phyloP scores from a whole-genome alignment of 1,284 basidiomycete genomes.

The Coriolopsis trogii region DNA sequence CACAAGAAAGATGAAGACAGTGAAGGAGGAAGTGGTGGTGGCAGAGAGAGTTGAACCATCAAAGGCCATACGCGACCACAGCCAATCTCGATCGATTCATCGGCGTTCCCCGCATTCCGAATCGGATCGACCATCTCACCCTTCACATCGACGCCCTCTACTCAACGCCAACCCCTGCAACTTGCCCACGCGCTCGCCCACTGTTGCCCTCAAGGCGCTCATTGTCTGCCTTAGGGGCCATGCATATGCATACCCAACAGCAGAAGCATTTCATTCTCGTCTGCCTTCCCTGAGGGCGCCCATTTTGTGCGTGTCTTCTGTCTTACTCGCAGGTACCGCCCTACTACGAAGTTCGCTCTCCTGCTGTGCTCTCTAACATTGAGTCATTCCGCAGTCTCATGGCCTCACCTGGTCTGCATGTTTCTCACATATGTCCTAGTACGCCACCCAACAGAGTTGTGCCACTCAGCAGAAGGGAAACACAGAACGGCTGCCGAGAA shows the following conservation, averaged over 20 bases:
- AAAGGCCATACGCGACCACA: constrained; percentile 21
- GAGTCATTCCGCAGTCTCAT: neutral
- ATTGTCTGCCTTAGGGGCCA: neutral
- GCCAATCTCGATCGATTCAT: constrained; percentile 17
- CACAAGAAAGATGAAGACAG: neutral
- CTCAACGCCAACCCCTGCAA: constrained; percentile 2
- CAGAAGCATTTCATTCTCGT: neutral
- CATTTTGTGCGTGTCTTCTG: neutral
- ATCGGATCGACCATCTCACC: constrained; percentile 18
- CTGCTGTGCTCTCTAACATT: neutral
- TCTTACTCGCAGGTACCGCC: too few species aligned
- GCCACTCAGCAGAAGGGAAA: constrained; percentile 13
- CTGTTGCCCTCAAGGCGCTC: neutral
- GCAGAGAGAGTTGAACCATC: neutral
- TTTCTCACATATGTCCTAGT: constrained; percentile 5
- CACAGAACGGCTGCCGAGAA: constrained; percentile 8
- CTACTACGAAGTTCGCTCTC: too few species aligned
- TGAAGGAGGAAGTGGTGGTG: neutral
- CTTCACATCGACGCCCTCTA: constrained; percentile 13
- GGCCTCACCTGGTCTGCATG: constrained; percentile 12
- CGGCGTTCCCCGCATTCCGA: constrained; percentile 20
- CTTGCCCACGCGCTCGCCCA: neutral
- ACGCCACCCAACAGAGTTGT: constrained; percentile 13
- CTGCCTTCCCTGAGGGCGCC: neutral
- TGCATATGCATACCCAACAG: neutral